phyloP scores from a whole-genome alignment of 176 grass and related monocot genomes.

The Aegilops bicornis region DNA sequence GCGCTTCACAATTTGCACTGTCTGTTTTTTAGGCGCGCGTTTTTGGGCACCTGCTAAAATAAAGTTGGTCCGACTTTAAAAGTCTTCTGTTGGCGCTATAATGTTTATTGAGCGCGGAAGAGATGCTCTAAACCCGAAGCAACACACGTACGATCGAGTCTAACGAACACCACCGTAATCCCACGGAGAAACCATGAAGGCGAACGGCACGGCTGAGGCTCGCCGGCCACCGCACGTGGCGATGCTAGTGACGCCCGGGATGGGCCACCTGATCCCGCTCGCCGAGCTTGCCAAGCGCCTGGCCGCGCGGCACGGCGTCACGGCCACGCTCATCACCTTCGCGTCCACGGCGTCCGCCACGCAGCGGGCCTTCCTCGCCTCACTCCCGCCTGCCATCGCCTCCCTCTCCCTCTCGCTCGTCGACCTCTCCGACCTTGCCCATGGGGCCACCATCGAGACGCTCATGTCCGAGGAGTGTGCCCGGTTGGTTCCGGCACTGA shows the following conservation, averaged over 20 bases:
- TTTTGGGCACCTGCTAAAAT: too few species aligned
- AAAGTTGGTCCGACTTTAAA: too few species aligned
- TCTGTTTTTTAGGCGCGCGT: too few species aligned
- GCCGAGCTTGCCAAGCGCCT: conserved; percentile 50
- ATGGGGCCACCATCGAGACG: conserved; percentile 34
- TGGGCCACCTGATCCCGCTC: conserved; percentile 15
- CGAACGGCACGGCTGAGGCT: neutral
- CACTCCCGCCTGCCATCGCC: too few species aligned
- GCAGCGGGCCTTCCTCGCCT: too few species aligned
- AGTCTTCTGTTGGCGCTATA: too few species aligned
- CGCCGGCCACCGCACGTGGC: conserved; percentile 32
- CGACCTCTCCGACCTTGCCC: conserved; percentile 30
- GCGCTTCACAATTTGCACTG: too few species aligned
- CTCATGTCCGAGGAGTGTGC: conserved; percentile 34
- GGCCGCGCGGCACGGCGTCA: neutral
- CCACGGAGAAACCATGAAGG: too few species aligned
- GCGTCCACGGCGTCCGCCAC: neutral
- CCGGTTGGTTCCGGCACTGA: neutral
- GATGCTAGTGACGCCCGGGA: conserved; percentile 36
- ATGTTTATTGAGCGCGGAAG: too few species aligned
- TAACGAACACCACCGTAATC: too few species aligned
- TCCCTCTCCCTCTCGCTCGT: conserved; percentile 28
- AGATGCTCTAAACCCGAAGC: too few species aligned
- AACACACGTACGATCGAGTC: too few species aligned
- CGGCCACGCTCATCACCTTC: conserved; percentile 40